Evolutionary conservation across 208 protist species (phyloP), one percentile per base, ranked within the genome.

Genomic region (Acanthamoeba divionensis): DNA sequence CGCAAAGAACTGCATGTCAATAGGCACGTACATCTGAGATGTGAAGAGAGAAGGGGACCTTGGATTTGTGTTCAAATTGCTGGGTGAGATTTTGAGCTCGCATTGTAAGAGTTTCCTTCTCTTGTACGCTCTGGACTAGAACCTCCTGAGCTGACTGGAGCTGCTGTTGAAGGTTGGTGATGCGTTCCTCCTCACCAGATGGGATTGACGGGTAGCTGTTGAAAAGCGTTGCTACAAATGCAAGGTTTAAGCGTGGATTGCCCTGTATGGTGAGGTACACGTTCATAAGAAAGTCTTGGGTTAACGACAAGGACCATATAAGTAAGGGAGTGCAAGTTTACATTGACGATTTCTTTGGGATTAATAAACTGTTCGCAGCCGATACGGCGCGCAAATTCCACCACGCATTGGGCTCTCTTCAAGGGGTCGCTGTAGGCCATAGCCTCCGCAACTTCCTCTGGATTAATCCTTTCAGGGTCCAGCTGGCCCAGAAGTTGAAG

Each of bases 151-250:
- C n/a, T 24, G 52, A 60, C 18, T 60, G 18, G 52, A 60, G n/a
- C 18, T 60, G 18, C 52, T 60, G 18, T 60, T 60, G 52, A 18
- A 60, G 52, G 18, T 60, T 60, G 52, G 52, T 60, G 52, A 60
- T 18, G 18, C n/a, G n/a, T n/a, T 60, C 52, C n/a, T 60, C 52
- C 52, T 18, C 18, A n/a, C 52, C n/a, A 24, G 52, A n/a, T 60
- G 18, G 18, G 18, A 82, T 82, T 13, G 52, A 48, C 5, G 86
- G 88, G 50, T 66, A 90, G 38, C 12, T 91, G 41, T 96, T 96
- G 95, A 96, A 96, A n/a, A 97, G 92, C 50, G 97, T 95, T 33
- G 96, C 96, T 50, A 96, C 95, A 41, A 97, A 97, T 12, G 96
- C 95, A 31, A 97, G 82, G 91, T 97, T 97, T 1, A 97, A 71